These are phyloP conservation scores for Glonium stellatum DNA, from an alignment of 495 filamentous ascomycete genomes.

Conservation along the genomic window DNA sequence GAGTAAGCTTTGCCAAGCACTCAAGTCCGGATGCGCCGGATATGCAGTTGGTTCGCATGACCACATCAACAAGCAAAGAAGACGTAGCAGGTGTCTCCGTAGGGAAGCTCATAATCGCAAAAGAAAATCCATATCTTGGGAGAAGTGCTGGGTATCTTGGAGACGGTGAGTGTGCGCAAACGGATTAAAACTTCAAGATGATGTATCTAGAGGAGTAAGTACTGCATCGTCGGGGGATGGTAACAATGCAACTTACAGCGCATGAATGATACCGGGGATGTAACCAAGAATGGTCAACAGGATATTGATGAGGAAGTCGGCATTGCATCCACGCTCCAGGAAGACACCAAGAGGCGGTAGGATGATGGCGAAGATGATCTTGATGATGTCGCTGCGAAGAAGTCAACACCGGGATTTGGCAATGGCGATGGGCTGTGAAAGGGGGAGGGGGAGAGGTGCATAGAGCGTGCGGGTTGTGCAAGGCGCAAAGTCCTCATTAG, in stretches of 20 bases:
- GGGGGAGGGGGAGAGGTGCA: background rate
- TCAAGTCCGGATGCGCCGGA: conserved; percentile 4
- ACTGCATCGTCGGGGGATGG: background rate
- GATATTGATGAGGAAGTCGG: conserved; percentile 82
- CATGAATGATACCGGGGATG: conserved; percentile 42
- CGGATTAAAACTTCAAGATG: conserved; percentile 45
- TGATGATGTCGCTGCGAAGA: conserved; percentile 69
- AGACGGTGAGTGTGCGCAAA: background rate
- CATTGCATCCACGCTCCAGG: conserved; percentile 76
- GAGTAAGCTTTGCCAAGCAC: background rate
- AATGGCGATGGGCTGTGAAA: conserved; percentile 11
- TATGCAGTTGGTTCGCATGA: conserved; percentile 5
- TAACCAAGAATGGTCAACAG: conserved; percentile 69
- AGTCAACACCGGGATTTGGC: conserved; percentile 2
- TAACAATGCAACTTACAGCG: conserved; percentile 27
- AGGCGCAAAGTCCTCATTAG: background rate
- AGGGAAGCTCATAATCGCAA: background rate
- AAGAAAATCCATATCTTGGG: background rate
- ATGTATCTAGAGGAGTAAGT: conserved; percentile 36
- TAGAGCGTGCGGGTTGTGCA: background rate
- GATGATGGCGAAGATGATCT: conserved; percentile 83
- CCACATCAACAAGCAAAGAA: background rate
- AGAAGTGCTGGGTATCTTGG: conserved; percentile 26
- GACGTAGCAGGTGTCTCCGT: background rate
- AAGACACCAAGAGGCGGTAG: conserved; percentile 88